These are phyloP conservation scores for Lunularia cruciata DNA, from an alignment of 225 moss, liverwort and hornwort species.

Conservation along the genomic window DNA sequence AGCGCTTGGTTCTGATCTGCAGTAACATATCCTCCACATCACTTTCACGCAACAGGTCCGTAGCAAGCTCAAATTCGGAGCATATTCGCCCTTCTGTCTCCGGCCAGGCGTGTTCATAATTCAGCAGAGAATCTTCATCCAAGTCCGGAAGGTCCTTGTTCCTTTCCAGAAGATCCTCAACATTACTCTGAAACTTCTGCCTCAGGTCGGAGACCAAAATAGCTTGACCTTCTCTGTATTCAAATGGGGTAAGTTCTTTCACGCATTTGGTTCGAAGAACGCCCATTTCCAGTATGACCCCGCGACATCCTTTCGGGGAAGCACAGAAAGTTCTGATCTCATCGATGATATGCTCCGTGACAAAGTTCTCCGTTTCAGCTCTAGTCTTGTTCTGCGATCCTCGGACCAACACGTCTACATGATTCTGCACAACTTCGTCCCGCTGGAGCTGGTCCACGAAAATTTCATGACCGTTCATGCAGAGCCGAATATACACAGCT, in stretches of 20 bases:
- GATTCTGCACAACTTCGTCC: neutral
- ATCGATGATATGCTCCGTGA: neutral
- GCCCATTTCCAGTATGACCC: neutral
- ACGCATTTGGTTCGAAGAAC: neutral
- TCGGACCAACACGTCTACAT: slow-evolving; percentile 4
- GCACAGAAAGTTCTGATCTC: neutral
- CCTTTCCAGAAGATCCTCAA: too few species aligned
- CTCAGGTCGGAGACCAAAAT: too few species aligned
- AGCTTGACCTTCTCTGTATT: neutral
- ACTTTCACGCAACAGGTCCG: too few species aligned
- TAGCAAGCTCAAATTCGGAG: too few species aligned
- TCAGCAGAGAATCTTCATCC: too few species aligned
- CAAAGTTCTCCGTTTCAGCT: neutral
- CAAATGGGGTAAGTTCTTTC: neutral
- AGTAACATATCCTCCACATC: too few species aligned
- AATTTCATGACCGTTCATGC: neutral
- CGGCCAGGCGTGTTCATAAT: too few species aligned
- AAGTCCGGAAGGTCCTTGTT: too few species aligned
- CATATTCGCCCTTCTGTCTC: too few species aligned
- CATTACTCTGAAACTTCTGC: too few species aligned
- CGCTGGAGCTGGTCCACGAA: neutral
- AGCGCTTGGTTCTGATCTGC: too few species aligned
- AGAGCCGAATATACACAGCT: neutral
- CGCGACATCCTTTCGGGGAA: neutral
- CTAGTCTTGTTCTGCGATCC: neutral